Conservation (phyloP, 164 flowering plant species). For the Vitis rupestris region DNA sequence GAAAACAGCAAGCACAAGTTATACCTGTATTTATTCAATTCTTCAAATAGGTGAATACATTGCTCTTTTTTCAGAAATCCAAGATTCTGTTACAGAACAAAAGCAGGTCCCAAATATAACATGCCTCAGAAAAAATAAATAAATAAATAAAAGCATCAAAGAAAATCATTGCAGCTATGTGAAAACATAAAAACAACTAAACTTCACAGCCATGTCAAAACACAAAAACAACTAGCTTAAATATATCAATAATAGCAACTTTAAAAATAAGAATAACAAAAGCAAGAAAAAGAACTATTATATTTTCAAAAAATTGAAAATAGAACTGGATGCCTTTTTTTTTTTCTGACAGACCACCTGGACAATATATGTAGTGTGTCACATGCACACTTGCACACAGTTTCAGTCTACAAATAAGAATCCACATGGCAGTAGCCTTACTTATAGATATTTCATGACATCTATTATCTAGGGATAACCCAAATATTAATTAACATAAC, state of each 20-base stretch:
- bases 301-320: too few species aligned
- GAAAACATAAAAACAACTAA: neutral
- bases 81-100: constrained; percentile 39
- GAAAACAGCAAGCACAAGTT: neutral
- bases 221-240: neutral
- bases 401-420: too few species aligned
- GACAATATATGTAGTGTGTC: too few species aligned
- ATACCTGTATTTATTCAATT: constrained; percentile 83
- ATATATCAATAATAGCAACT: neutral
- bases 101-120: neutral
- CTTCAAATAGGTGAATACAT: constrained; percentile 71
- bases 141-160: neutral
- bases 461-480: too few species aligned
- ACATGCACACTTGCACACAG: too few species aligned
- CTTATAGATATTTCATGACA: too few species aligned
- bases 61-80: constrained; percentile 67
- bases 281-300: too few species aligned
- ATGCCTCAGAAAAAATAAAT: neutral
- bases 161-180: neutral
- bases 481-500: too few species aligned
- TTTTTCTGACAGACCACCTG: too few species aligned
- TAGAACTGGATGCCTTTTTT: too few species aligned
- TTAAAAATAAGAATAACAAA: too few species aligned
- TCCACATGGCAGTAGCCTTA: too few species aligned
- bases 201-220: neutral